phyloP scores from a whole-genome alignment of 208 protist species.

The Naegleria fowleri region DNA sequence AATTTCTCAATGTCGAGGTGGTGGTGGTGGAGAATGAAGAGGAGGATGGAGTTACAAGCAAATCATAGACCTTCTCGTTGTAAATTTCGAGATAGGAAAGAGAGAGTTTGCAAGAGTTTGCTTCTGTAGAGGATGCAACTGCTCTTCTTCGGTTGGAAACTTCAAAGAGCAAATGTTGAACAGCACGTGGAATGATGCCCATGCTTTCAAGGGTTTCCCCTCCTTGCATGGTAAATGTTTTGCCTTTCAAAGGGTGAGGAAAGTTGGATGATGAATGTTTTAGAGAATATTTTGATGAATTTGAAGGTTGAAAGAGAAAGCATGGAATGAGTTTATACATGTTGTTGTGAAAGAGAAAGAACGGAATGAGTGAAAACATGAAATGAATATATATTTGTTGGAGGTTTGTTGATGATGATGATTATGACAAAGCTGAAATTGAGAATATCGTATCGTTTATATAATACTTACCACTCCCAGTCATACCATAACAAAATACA shows the following conservation, averaged over 20 bases:
- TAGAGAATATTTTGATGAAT: too few species aligned
- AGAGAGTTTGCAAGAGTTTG: background rate
- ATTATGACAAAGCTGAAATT: too few species aligned
- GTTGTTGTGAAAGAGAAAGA: too few species aligned
- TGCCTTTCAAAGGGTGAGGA: too few species aligned
- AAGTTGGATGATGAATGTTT: too few species aligned
- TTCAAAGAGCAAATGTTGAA: slow-evolving; percentile 25
- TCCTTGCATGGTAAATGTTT: slow-evolving; percentile 39
- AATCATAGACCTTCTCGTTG: slow-evolving; percentile 45
- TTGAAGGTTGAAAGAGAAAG: too few species aligned
- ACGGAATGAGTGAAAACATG: too few species aligned
- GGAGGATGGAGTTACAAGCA: slow-evolving; percentile 28
- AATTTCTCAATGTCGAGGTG: too few species aligned
- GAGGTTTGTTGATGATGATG: too few species aligned
- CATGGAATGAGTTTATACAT: too few species aligned
- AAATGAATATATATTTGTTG: too few species aligned
- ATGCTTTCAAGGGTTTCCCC: background rate
- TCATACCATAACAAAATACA: slow-evolving; percentile 36
- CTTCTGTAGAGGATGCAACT: background rate
- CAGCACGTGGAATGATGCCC: slow-evolving; percentile 36
- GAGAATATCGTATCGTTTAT: too few species aligned
- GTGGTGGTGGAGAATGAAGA: background rate
- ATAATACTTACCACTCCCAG: slow-evolving; percentile 17
- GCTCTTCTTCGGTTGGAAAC: background rate
- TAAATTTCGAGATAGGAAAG: slow-evolving; percentile 48